Base-by-base conservation (phyloP, 345 rosid species). In the Eucalyptus erythrocorys region DNA sequence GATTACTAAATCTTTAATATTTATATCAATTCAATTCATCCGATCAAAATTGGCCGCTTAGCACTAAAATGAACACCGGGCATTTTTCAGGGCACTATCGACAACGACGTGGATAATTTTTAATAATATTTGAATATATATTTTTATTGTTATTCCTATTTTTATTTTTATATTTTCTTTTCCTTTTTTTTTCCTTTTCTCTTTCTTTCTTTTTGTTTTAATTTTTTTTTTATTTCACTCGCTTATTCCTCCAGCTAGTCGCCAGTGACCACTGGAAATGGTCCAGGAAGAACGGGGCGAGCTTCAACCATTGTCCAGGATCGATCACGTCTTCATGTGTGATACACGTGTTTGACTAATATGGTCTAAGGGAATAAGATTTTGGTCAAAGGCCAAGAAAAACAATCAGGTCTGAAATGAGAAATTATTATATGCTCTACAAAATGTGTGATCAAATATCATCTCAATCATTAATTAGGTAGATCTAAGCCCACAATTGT, bases 1-100 rank as follows among this genome's bases (percentile, higher is more conserved):
- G 3, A 50, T 4, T 50, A 17, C 8, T 50, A 50, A 16, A 6
- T 0, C 53, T 50, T 50, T 16, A 16, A 50, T 16, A 50, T 50
- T 50, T 50, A 50, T 50, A 50, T 50, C 53, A 50, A 6, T 50
- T 50, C 8, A 17, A 0, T 50, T 50, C 8, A 4, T 50, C 0
- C 8, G 0, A 50, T 16, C 53, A 17, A 50, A 50, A 50, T 50
- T 50, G 21, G 22, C 8, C 1, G 1, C 53, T 50, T 21, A 16
- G 0, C 1, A 50, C 53, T 50, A 50, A 50, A 50, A 50, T 50
- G 0, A 16, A 50, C 3, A 16, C 22, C 2, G 17, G 6, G 53
- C 2, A 1, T 50, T 50, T 4, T 50, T 16, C 0, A 4, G 0
- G 8, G 8, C 0, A 16, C 2, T 3, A 1, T 50, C 1, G 2